Evolutionary conservation across 257 asterid species (phyloP).

Genomic region (Ajuga chamaepitys): DNA sequence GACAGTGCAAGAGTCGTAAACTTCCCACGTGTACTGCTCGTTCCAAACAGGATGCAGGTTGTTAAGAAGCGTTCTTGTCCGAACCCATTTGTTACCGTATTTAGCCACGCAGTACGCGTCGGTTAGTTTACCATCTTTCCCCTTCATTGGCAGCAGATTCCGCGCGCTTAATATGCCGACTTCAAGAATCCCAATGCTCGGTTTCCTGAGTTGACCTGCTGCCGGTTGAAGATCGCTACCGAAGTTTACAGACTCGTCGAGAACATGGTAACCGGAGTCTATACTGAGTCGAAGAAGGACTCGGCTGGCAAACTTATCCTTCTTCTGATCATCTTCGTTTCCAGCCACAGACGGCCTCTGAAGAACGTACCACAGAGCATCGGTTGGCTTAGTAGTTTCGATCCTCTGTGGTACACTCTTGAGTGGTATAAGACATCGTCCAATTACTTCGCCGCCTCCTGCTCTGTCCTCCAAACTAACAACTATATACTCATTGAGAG

Average conservation of each 20-base stretch:
- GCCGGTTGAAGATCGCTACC: slow-evolving; percentile 88
- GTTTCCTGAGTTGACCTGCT: slow-evolving; percentile 55
- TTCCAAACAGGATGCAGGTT: slow-evolving; percentile 76
- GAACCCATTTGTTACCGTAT: slow-evolving; percentile 95
- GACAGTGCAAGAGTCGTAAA: slow-evolving; percentile 76
- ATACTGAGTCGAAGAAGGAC: slow-evolving; percentile 55
- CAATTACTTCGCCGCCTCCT: slow-evolving; percentile 49
- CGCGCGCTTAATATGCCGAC: slow-evolving; percentile 74
- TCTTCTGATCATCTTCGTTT: slow-evolving; percentile 50
- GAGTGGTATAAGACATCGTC: slow-evolving; percentile 49
- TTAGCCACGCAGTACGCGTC: slow-evolving; percentile 94
- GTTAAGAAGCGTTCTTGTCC: slow-evolving; percentile 80
- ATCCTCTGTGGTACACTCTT: slow-evolving; percentile 39
- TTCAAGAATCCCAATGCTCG: slow-evolving; percentile 75
- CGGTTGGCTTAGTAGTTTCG: slow-evolving; percentile 50
- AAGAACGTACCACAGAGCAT: slow-evolving; percentile 63
- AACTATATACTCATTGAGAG: slow-evolving; percentile 56
- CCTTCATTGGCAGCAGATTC: slow-evolving; percentile 71
- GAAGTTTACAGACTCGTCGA: slow-evolving; percentile 76
- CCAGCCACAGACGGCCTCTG: slow-evolving; percentile 41
- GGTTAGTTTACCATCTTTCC: slow-evolving; percentile 59
- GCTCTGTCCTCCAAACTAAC: slow-evolving; percentile 61
- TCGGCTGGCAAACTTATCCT: slow-evolving; percentile 74
- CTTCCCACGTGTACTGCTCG: slow-evolving; percentile 99
- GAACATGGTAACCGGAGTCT: slow-evolving; percentile 85